Conservation (phyloP, 306 rosid species). For the Cicer bijugum region DNA sequence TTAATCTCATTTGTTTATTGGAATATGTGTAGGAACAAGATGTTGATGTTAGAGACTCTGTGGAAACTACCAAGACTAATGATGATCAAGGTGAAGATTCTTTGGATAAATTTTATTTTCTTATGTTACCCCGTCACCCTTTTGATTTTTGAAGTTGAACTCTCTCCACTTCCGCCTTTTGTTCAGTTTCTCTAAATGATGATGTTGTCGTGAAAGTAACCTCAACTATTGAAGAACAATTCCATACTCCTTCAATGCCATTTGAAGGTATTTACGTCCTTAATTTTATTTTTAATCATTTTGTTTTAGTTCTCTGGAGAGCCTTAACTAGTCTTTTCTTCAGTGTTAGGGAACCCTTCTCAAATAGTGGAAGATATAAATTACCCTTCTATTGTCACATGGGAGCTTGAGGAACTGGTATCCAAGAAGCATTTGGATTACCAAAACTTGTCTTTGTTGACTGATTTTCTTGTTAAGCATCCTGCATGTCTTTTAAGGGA, state of each 20-base stretch:
- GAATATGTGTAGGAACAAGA: slow-evolving; percentile 7
- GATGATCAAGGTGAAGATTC: not conserved
- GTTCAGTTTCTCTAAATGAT: not conserved
- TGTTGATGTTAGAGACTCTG: not conserved
- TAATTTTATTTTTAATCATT: not conserved
- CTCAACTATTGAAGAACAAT: not conserved
- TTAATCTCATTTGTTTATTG: not conserved
- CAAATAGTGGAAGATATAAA: too few relatives aligned
- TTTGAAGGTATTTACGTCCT: not conserved
- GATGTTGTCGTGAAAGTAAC: not conserved
- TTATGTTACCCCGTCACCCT: not conserved
- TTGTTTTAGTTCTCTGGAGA: not conserved
- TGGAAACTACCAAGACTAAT: not conserved
- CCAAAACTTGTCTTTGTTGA: too few relatives aligned
- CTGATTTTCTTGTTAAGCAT: too few relatives aligned
- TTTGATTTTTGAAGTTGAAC: not conserved
- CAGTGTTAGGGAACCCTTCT: not conserved
- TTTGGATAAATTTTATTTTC: not conserved
- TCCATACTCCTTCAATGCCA: not conserved
- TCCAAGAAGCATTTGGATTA: too few relatives aligned
- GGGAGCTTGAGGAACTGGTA: too few relatives aligned
- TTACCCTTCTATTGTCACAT: too few relatives aligned
- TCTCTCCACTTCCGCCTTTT: not conserved
- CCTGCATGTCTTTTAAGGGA: too few relatives aligned
- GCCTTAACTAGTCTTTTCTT: not conserved